phyloP scores from a whole-genome alignment of 805 yeast species.

The Sugiyamaella floridensis region DNA sequence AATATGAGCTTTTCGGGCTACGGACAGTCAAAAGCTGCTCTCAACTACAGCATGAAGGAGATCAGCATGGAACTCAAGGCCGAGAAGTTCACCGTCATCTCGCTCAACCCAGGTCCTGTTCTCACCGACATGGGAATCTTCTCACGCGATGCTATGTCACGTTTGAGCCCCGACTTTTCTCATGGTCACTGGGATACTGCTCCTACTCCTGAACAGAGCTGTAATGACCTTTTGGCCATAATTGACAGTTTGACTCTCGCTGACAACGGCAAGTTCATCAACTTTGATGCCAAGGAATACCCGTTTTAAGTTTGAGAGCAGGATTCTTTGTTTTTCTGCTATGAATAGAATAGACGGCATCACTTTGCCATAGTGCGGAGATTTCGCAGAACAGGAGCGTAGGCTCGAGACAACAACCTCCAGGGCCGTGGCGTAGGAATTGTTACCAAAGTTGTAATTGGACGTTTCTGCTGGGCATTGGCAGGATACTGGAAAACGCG shows the following conservation, averaged over 20 bases:
- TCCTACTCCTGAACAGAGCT: slow-evolving; percentile 24
- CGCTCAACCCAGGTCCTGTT: slow-evolving; percentile 38
- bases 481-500: not conserved
- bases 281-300: slow-evolving; percentile 11
- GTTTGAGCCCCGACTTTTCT: slow-evolving; percentile 1
- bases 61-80: slow-evolving; percentile 25
- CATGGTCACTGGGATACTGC: slow-evolving; percentile 11
- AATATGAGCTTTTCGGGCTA: slow-evolving; percentile 27
- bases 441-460: not conserved
- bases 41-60: slow-evolving; percentile 29
- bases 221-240: slow-evolving; percentile 13
- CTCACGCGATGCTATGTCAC: slow-evolving; percentile 4
- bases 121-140: slow-evolving; percentile 32
- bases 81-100: slow-evolving; percentile 28
- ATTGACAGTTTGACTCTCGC: slow-evolving; percentile 20
- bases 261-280: slow-evolving; percentile 23
- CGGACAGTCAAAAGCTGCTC: slow-evolving; percentile 36
- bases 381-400: not conserved
- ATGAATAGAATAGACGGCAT: not conserved
- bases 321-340: not conserved
- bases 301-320: slow-evolving; percentile 5
- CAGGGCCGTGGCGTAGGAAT: not conserved
- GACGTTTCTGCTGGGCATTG: not conserved
- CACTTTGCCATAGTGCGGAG: not conserved
- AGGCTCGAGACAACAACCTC: not conserved